Percentiles rank a stretch among this genome's conserved stretches.
phyloP scores from a whole-genome alignment of 225 moss, liverwort and hornwort species.

The Sphagnum contortum region DNA sequence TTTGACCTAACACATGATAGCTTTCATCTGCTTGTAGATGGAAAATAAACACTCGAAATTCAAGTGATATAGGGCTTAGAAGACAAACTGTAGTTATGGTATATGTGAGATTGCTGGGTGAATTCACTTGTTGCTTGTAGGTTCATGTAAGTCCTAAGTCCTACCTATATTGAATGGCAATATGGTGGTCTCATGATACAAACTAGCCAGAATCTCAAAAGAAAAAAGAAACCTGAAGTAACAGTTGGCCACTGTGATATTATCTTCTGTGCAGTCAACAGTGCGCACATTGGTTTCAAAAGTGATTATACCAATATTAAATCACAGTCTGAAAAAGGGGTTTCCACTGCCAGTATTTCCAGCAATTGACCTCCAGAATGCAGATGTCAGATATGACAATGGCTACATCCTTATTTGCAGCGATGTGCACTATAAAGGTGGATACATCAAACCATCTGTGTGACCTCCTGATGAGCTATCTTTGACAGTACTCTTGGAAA shows the following conservation, averaged over 20 bases:
- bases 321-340: conserved; percentile 55
- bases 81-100: no score
- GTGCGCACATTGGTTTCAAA: conserved; percentile 70
- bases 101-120: background rate
- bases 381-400: conserved; percentile 81
- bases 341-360: conserved; percentile 83
- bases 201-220: no score
- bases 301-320: conserved; percentile 74
- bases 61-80: no score
- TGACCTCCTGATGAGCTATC: no score
- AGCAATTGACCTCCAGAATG: conserved; percentile 60
- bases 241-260: no score
- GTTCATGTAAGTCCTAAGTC: background rate
- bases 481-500: no score
- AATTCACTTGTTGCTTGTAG: background rate
- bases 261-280: conserved; percentile 43
- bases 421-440: conserved; percentile 67
- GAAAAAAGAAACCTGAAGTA: background rate
- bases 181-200: background rate
- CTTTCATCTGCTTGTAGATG: no score
- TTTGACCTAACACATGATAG: no score
- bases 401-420: conserved; percentile 79
- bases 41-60: no score
- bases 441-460: conserved; percentile 13
- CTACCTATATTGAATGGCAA: background rate